Evolutionary conservation across 1,139 yeast genomes (phyloP), one percentile per base, ranked within the genome.

Genomic region (Pichia sp.): DNA sequence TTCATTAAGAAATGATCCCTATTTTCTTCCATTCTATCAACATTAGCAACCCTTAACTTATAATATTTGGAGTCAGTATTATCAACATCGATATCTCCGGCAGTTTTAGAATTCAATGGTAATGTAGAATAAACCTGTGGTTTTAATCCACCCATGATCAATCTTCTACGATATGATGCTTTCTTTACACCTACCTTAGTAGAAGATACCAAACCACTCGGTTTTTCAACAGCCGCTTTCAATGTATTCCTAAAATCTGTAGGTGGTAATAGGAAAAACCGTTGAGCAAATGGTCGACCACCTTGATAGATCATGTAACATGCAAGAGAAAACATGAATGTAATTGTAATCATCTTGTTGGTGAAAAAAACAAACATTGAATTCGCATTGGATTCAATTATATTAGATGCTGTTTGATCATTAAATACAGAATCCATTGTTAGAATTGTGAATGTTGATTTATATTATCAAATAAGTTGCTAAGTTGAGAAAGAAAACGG

Each of bases 101-200:
- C 9, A 16, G 10, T 33, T 2, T 20, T 31, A 10, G 41, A 36
- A 36, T 48, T 48, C 31, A 59, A 47, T 18, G 60, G 58, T 43
- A 59, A 43, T 3, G 64, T 76, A 28, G 76, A 67, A 51, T 75
- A 73, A 49, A 59, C 64, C 10, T 72, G 65, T 5, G 81, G 80
- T 43, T 64, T 62, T 6, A 37, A 42, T 29, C 74, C 63, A 9
- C 77, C 78, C 31, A 70, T 54, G 4, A 74, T 57, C 37, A 75
- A 59, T 41, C 80, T 50, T 43, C 79, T 63, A 43, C 80, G 60
- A 47, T 48, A 37, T 14, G 62, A 65, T 3, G 77, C 69, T 29
- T 67, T 48, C 51, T 74, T 74, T n/a, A 51, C 19, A 15, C 62
- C 62, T 30, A 57, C 33, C 27, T 43, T 41, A 3, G 49, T 27